These are phyloP conservation scores for Xylariaceae sp. DNA, from an alignment of 2,329 filamentous ascomycete species.

Conservation along the genomic window DNA sequence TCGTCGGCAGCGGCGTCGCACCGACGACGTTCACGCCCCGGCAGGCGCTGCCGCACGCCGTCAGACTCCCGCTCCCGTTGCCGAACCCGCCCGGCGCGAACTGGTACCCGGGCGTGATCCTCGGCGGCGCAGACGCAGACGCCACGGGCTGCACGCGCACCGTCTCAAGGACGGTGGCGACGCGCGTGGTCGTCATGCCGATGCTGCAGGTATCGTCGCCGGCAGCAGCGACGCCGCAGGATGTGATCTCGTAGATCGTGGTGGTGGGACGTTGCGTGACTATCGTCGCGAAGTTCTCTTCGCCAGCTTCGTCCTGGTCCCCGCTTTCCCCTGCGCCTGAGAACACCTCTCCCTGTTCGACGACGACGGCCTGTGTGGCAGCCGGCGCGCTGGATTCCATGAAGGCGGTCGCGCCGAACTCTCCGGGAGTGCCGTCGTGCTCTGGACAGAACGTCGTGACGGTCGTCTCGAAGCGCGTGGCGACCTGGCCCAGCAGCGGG, in stretches of 20 bases:
- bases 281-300: constrained; percentile 21
- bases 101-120: not conserved
- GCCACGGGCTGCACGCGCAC: constrained; percentile 12
- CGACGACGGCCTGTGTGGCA: not conserved
- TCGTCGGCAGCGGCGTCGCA: too few species aligned
- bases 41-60: not conserved
- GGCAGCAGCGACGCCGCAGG: constrained; percentile 30
- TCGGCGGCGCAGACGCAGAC: not conserved
- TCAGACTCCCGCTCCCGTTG: not conserved
- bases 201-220: constrained; percentile 31
- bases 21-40: too few species aligned
- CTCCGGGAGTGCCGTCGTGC: not conserved
- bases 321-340: not conserved
- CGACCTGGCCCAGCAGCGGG: constrained; percentile 14
- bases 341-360: not conserved
- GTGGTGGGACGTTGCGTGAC: constrained; percentile 31
- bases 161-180: constrained; percentile 31
- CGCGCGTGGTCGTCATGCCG: constrained; percentile 29
- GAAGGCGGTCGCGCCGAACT: too few species aligned
- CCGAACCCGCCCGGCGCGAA: not conserved
- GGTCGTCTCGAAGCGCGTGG: constrained; percentile 29
- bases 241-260: constrained; percentile 22
- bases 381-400: not conserved
- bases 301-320: not conserved
- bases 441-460: constrained; percentile 35